A percentile compares a stretch with the other conserved stretches of the same genome.
Conservation (phyloP, 495 filamentous ascomycete species). For the Podospora tetraspora region DNA sequence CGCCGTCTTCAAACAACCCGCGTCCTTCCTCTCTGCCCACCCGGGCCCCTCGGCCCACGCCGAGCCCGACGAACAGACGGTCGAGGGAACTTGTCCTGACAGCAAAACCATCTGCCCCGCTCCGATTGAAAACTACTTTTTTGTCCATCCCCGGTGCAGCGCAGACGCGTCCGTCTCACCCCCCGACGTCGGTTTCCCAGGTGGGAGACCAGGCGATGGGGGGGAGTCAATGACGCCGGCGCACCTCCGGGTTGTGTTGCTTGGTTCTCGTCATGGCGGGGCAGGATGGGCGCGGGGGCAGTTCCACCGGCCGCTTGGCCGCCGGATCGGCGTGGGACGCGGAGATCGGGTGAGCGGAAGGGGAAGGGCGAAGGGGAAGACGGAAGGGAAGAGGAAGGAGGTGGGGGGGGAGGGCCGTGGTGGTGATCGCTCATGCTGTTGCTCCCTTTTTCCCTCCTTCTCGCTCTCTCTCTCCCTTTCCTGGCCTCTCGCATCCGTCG, state of each 20-base stretch:
- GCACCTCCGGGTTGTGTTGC: constrained; percentile 9
- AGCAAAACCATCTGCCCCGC: constrained; percentile 16
- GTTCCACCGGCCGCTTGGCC: not conserved
- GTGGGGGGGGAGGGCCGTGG: not conserved
- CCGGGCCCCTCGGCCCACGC: not conserved
- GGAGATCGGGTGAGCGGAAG: not conserved
- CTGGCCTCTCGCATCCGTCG: not conserved
- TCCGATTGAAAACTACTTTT: constrained; percentile 58
- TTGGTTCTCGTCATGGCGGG: constrained; percentile 14
- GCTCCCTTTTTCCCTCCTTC: not conserved
- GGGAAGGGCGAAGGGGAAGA: not conserved
- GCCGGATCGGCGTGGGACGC: not conserved
- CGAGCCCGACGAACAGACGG: not conserved
- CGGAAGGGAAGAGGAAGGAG: not conserved
- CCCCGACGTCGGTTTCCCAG: not conserved
- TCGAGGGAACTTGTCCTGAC: not conserved
- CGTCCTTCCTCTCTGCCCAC: not conserved
- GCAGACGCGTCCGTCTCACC: constrained; percentile 13
- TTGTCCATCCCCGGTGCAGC: constrained; percentile 36
- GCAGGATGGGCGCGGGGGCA: constrained; percentile 5
- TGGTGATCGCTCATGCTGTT: not conserved
- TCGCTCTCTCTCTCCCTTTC: not conserved
- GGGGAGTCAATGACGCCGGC: constrained; percentile 6
- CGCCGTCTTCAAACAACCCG: not conserved
- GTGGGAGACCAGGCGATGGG: not conserved